phyloP scores from a whole-genome alignment of 2,329 filamentous ascomycete genomes.

The Macroventuria anomochaeta region DNA sequence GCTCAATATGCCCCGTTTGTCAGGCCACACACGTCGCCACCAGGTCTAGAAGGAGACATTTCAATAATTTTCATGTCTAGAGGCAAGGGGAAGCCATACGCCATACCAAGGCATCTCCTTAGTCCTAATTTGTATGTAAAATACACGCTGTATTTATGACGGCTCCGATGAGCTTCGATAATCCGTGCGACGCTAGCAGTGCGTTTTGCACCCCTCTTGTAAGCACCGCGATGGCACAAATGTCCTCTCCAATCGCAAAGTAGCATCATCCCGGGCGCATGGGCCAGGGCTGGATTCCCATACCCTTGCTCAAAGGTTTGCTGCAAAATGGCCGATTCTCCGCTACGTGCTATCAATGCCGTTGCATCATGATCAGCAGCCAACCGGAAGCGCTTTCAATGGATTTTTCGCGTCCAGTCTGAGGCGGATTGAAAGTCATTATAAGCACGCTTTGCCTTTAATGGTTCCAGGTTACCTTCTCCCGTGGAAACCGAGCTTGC shows the following conservation, averaged over 20 bases:
- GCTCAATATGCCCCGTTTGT: neutral
- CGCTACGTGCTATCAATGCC: constrained; percentile 1
- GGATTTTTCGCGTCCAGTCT: neutral
- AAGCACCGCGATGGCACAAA: neutral
- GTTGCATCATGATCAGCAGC: constrained; percentile 13
- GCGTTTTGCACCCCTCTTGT: too few relatives aligned
- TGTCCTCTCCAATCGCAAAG: neutral
- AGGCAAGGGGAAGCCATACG: too few relatives aligned
- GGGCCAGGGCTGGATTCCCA: neutral
- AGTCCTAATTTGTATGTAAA: too few relatives aligned
- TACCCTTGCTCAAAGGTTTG: neutral
- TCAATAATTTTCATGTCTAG: neutral
- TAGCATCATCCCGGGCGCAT: neutral
- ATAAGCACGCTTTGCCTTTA: neutral
- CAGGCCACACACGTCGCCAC: neutral
- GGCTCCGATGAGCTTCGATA: too few relatives aligned
- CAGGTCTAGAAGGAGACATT: neutral
- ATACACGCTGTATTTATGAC: too few relatives aligned
- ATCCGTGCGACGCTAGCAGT: too few relatives aligned
- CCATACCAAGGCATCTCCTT: too few relatives aligned
- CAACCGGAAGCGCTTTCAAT: neutral
- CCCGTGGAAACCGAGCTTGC: neutral
- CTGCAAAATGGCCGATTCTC: neutral
- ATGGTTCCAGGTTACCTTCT: neutral
- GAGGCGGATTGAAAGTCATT: neutral